These are phyloP conservation scores for Lecanicillium sp. DNA, from an alignment of 2,329 filamentous ascomycete genomes.

Conservation along the genomic window DNA sequence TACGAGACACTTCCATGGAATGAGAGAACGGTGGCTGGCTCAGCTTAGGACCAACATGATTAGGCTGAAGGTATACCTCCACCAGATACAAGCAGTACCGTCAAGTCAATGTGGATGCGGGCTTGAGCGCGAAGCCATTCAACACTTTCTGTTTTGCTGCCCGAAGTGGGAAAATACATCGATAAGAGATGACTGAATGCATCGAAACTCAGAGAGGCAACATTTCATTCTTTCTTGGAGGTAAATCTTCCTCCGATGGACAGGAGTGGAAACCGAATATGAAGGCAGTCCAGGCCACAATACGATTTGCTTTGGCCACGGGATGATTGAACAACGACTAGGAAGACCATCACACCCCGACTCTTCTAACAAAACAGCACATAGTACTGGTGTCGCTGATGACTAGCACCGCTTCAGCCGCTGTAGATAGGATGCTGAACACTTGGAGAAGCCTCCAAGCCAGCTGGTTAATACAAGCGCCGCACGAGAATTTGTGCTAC, in stretches of 20 bases:
- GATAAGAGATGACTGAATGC: neutral
- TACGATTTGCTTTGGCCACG: neutral
- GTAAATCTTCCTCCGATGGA: neutral
- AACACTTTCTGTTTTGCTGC: neutral
- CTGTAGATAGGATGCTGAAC: conserved; percentile 5
- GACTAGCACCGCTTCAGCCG: neutral
- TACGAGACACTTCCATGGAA: conserved; percentile 18
- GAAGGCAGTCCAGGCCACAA: neutral
- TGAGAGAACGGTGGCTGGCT: conserved; percentile 18
- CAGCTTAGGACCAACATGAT: conserved; percentile 19
- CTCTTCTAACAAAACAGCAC: too few relatives aligned
- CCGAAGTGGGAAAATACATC: neutral
- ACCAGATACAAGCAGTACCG: neutral
- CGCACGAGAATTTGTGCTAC: too few relatives aligned
- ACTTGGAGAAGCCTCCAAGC: conserved; percentile 2
- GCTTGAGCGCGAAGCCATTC: neutral
- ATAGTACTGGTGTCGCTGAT: neutral
- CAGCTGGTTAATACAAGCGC: neutral
- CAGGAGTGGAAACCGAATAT: neutral
- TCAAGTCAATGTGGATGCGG: neutral
- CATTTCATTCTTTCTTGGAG: neutral
- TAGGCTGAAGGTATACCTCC: conserved; percentile 16
- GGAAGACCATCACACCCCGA: neutral
- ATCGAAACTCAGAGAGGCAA: neutral
- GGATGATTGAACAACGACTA: neutral